Conservation (phyloP, 164 flowering plant species). For the Kingdonia uniflora region DNA sequence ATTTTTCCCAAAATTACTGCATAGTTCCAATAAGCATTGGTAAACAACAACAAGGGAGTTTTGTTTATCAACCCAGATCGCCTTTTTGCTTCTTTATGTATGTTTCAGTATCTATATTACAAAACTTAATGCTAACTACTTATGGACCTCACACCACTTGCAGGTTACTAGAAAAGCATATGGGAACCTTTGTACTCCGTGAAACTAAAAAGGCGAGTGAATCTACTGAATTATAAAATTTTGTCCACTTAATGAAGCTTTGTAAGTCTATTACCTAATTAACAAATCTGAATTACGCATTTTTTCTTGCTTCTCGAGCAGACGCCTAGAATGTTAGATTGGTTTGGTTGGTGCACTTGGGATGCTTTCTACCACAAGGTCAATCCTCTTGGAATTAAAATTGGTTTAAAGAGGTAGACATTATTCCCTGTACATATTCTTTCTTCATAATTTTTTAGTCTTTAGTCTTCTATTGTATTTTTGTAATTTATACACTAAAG, state of each 20-base stretch:
- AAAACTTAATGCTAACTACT: no score
- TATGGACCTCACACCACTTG: no score
- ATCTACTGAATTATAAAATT: background rate
- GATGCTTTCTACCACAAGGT: constrained; percentile 57
- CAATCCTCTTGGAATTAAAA: constrained; percentile 52
- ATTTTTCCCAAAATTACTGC: no score
- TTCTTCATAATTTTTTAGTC: no score
- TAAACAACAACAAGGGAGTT: no score
- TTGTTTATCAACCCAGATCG: no score
- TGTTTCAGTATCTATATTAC: no score
- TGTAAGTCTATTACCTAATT: background rate
- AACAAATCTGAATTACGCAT: background rate
- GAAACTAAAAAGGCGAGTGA: constrained; percentile 44
- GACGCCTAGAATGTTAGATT: constrained; percentile 63
- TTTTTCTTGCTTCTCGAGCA: constrained; percentile 17
- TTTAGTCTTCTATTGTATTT: no score
- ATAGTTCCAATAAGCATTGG: no score
- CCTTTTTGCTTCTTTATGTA: no score
- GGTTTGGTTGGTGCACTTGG: constrained; percentile 89
- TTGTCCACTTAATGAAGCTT: background rate
- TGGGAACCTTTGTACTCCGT: constrained; percentile 37
- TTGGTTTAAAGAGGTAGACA: constrained; percentile 50
- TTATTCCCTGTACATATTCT: no score
- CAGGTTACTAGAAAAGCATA: constrained; percentile 43
- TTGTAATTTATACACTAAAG: no score